phyloP scores from a whole-genome alignment of 768 basidiomycete species.

The Neoboletus magnificus region DNA sequence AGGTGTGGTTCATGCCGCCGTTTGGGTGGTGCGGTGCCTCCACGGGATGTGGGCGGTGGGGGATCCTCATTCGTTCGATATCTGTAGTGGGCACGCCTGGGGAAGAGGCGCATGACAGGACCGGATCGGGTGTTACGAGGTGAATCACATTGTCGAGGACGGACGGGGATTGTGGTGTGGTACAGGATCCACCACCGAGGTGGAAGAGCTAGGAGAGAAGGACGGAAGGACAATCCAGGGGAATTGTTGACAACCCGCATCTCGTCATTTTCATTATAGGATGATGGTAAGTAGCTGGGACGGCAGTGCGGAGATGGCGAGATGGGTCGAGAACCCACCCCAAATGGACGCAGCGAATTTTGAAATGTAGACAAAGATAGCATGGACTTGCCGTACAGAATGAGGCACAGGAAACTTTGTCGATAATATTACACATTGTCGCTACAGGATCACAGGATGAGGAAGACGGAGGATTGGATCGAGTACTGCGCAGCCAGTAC shows the following conservation, averaged over 20 bases:
- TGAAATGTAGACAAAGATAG: constrained; percentile 11
- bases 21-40: constrained; percentile 11
- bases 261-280: constrained; percentile 28
- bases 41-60: constrained; percentile 1
- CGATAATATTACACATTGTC: not conserved
- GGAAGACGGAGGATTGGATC: constrained; percentile 1
- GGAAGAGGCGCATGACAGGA: constrained; percentile 4
- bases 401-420: constrained; percentile 17
- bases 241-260: constrained; percentile 11
- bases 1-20: not conserved
- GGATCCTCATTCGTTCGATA: constrained; percentile 20
- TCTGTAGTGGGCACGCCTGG: constrained; percentile 8
- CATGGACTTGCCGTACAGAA: constrained; percentile 6
- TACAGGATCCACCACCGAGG: constrained; percentile 24
- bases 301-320: constrained; percentile 27
- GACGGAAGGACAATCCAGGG: constrained; percentile 20
- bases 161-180: constrained; percentile 21
- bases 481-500: not conserved
- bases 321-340: constrained; percentile 17
- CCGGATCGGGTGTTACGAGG: constrained; percentile 1
- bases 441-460: constrained; percentile 19
- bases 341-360: constrained; percentile 4
- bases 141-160: constrained; percentile 10
- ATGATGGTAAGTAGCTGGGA: constrained; percentile 4
- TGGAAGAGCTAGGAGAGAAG: constrained; percentile 26